These are phyloP conservation scores for Furcasterigmium furcatum DNA, from an alignment of 2,329 filamentous ascomycete genomes.

Conservation along the genomic window DNA sequence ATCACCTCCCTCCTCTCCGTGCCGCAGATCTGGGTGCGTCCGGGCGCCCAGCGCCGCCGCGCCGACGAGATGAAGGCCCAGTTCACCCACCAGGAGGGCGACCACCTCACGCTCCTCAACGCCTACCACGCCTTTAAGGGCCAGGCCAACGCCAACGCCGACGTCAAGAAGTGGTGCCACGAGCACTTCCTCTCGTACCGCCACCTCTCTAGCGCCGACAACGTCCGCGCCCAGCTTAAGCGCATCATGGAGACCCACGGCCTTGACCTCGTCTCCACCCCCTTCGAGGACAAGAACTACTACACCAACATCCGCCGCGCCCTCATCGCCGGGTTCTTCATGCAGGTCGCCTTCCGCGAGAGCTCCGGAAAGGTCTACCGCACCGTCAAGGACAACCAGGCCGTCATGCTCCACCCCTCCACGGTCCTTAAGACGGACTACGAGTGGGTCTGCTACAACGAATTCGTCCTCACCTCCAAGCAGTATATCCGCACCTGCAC, in stretches of 20 bases:
- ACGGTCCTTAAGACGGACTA: conserved; percentile 85
- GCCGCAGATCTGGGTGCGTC: conserved; percentile 89
- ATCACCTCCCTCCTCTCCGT: conserved; percentile 92
- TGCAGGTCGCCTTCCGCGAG: conserved; percentile 97
- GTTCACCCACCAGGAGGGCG: conserved; percentile 89
- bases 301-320: conserved; percentile 96
- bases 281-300: conserved; percentile 94
- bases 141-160: conserved; percentile 58
- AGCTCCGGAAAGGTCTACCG: conserved; percentile 84
- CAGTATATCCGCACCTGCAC: conserved; percentile 97
- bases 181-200: conserved; percentile 92
- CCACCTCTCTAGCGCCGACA: conserved; percentile 87
- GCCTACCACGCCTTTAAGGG: conserved; percentile 97
- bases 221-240: conserved; percentile 85
- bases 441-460: conserved; percentile 98
- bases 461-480: conserved; percentile 96
- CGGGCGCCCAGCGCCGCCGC: conserved; percentile 78
- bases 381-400: conserved; percentile 96
- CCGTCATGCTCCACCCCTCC: conserved; percentile 87
- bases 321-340: conserved; percentile 94
- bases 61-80: conserved; percentile 97
- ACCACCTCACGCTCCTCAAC: conserved; percentile 94
- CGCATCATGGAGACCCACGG: conserved; percentile 95
- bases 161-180: conserved; percentile 90
- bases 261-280: conserved; percentile 81